Base-by-base conservation (phyloP, 2,329 filamentous ascomycete species). In the Neofusicoccum umdonicola region DNA sequence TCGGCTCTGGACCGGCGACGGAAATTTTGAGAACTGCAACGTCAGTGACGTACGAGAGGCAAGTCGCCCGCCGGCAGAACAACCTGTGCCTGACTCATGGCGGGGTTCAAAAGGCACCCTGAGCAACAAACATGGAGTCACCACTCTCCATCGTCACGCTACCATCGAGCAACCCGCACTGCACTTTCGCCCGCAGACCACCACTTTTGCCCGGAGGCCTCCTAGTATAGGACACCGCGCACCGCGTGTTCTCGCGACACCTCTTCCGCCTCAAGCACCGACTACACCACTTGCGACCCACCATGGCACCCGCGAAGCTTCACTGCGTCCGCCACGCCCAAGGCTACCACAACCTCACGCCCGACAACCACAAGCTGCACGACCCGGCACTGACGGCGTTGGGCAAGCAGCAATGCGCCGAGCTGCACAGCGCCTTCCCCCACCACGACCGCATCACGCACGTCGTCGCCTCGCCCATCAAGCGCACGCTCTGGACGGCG, bases 291-390 rank as follows among this genome's bases (percentile, higher is more conserved):
- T 7, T 22, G 19, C 34, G 15, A 34, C 48, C 11, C 31, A 61
- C 54, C 50, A 78, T 78, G 76, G 65, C 75, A 13, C 74, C 74
- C 13, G 85, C 82, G 48, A 57, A 42, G 19, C 80, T 91, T 68
- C 86, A 90, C 76, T 82, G 90, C 69, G 85, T 92, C 71, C 89
- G 90, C 77, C 90, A 92, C 76, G 90, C 89, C 12, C 78, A 83
- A 75, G 93, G 92, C 78, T 87, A 86, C 74, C 93, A 97, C 84
- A 97, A 97, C 77, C 85, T 95, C 72, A 73, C 92, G 92, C 1
- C 81, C 86, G 66, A 64, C 42, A 64, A 64, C 62, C 51, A 64
- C 62, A 50, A 35, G 19, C 31, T 81, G 82, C 68, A 94, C 17
- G 92, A 96, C 73, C 92, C 92, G 1, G 80, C 85, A 66, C 84